These are phyloP conservation scores for Plasmodium coatneyi DNA, from an alignment of 169 alveolate species.

Conservation along the genomic window DNA sequence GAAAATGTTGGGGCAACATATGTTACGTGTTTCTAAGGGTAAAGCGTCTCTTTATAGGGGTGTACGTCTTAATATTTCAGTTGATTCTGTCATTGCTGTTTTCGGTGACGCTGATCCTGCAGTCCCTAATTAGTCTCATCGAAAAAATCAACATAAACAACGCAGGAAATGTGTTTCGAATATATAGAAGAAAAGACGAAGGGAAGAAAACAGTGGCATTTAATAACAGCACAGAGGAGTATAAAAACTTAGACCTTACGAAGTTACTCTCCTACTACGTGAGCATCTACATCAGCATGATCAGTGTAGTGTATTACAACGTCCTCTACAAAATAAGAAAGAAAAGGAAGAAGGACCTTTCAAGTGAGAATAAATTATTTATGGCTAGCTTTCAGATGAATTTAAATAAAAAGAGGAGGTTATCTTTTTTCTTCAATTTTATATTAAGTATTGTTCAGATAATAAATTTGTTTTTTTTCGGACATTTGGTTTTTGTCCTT, in stretches of 20 bases:
- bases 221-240: conserved; percentile 26
- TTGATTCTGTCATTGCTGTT: conserved; percentile 16
- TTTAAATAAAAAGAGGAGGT: conserved; percentile 23
- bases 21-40: conserved; percentile 1
- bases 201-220: conserved; percentile 1
- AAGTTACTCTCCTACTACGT: conserved; percentile 40
- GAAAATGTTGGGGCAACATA: background rate
- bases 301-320: conserved; percentile 11
- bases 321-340: conserved; percentile 21
- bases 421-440: conserved; percentile 29
- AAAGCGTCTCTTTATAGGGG: conserved; percentile 31
- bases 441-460: conserved; percentile 21
- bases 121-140: conserved; percentile 21
- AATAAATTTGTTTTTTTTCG: conserved; percentile 24
- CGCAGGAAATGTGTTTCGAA: conserved; percentile 8
- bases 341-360: conserved; percentile 24
- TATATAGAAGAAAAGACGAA: conserved; percentile 24
- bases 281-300: conserved; percentile 32
- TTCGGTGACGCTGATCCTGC: conserved; percentile 41
- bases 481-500: conserved; percentile 33
- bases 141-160: conserved; percentile 42
- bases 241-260: background rate
- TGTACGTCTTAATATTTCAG: conserved; percentile 28
- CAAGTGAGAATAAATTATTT: conserved; percentile 42
- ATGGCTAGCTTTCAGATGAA: conserved; percentile 13